phyloP scores from a whole-genome alignment of 495 filamentous ascomycete genomes.

The Jackrogersella multiformis region DNA sequence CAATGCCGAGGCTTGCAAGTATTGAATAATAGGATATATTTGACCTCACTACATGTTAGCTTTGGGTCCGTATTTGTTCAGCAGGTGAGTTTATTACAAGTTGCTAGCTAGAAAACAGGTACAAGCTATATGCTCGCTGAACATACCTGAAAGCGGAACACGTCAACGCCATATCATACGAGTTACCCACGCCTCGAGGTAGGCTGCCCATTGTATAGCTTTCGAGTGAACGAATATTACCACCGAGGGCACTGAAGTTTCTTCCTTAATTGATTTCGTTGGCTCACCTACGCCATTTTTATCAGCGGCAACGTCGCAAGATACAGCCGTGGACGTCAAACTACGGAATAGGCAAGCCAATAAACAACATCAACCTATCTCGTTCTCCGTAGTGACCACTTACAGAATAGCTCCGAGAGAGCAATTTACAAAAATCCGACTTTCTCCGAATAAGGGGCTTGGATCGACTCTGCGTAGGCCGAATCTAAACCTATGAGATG shows the following conservation, averaged over 20 bases:
- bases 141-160: constrained; percentile 4
- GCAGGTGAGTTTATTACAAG: background rate
- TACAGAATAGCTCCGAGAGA: constrained; percentile 1
- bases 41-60: constrained; percentile 38
- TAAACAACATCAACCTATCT: background rate
- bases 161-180: constrained; percentile 18
- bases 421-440: background rate
- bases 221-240: background rate
- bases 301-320: background rate
- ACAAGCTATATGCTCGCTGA: constrained; percentile 5
- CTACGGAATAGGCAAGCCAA: background rate
- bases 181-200: background rate
- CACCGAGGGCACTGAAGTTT: background rate
- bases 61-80: constrained; percentile 20
- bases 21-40: constrained; percentile 53
- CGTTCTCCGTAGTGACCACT: background rate
- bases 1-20: background rate
- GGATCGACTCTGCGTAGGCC: background rate
- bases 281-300: background rate
- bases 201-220: constrained; percentile 8
- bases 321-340: background rate
- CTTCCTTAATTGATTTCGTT: background rate
- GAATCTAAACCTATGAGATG: background rate
- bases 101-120: background rate
- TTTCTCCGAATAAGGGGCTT: constrained; percentile 9